Conservation (phyloP, 768 basidiomycete species). For the Serendipita sp. region DNA sequence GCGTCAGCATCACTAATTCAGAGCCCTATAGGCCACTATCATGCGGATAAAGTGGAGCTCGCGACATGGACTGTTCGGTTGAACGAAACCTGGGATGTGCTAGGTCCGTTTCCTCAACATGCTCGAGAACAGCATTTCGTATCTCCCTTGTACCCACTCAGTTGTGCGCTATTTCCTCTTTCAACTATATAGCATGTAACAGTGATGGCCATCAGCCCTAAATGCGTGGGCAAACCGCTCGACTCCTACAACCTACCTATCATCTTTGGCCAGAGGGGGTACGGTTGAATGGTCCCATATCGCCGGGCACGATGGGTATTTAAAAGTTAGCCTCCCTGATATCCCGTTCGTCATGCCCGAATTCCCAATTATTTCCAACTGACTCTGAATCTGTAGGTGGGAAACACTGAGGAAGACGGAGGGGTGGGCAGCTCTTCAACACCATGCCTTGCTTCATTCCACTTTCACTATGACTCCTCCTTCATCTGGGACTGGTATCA, state of each 20-base stretch:
- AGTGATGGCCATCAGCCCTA: conserved; percentile 57
- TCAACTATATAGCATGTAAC: conserved; percentile 35
- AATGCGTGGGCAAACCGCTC: background rate
- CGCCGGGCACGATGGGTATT: conserved; percentile 22
- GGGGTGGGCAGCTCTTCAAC: conserved; percentile 79
- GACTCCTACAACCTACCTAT: background rate
- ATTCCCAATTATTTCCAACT: too few species aligned
- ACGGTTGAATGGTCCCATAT: conserved; percentile 7
- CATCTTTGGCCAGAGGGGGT: background rate
- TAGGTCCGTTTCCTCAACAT: conserved; percentile 73
- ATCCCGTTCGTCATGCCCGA: conserved; percentile 30
- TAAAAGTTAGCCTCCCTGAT: conserved; percentile 48
- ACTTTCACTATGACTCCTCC: conserved; percentile 48
- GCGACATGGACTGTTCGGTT: too few species aligned
- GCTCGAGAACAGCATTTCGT: conserved; percentile 71
- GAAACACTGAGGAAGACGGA: conserved; percentile 51
- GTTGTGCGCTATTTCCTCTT: conserved; percentile 28
- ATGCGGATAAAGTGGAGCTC: too few species aligned
- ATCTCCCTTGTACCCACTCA: conserved; percentile 59
- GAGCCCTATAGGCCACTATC: too few species aligned
- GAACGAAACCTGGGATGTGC: conserved; percentile 20
- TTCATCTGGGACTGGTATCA: conserved; percentile 16
- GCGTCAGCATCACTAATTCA: too few species aligned
- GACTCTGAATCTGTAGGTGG: conserved; percentile 48
- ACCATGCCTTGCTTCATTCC: conserved; percentile 54